Conservation (phyloP, 495 filamentous ascomycete species). For the Aspergillus carlsbadensis region DNA sequence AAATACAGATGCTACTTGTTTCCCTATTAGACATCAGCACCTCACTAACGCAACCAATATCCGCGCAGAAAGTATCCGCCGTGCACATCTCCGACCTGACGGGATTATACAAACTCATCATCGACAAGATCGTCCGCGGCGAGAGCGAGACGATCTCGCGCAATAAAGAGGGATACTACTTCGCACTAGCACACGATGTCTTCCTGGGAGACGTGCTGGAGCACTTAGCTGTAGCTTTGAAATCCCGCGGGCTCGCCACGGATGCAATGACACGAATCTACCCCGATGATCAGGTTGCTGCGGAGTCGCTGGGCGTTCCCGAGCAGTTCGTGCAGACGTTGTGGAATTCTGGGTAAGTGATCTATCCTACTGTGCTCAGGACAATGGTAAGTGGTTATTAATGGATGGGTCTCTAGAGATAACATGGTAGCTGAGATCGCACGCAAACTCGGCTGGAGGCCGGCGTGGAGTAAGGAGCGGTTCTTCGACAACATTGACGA, state of each 20-base stretch:
- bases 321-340: slow-evolving; percentile 1
- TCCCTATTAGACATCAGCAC: no score
- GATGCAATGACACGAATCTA: background rate
- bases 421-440: background rate
- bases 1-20: background rate
- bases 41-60: background rate
- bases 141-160: background rate
- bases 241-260: background rate
- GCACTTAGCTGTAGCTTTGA: background rate
- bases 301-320: background rate
- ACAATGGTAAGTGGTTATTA: background rate
- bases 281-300: background rate
- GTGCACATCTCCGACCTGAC: background rate
- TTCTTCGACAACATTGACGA: slow-evolving; percentile 1
- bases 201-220: slow-evolving; percentile 1
- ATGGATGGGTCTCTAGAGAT: background rate
- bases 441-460: background rate
- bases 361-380: background rate
- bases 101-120: background rate
- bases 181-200: background rate
- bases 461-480: background rate
- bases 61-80: background rate
- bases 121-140: background rate
- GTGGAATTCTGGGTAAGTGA: slow-evolving; percentile 1
- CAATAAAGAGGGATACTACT: slow-evolving; percentile 1